phyloP scores from a whole-genome alignment of 2,329 filamentous ascomycete genomes.

The Zelopaecilomyces penicillatus region DNA sequence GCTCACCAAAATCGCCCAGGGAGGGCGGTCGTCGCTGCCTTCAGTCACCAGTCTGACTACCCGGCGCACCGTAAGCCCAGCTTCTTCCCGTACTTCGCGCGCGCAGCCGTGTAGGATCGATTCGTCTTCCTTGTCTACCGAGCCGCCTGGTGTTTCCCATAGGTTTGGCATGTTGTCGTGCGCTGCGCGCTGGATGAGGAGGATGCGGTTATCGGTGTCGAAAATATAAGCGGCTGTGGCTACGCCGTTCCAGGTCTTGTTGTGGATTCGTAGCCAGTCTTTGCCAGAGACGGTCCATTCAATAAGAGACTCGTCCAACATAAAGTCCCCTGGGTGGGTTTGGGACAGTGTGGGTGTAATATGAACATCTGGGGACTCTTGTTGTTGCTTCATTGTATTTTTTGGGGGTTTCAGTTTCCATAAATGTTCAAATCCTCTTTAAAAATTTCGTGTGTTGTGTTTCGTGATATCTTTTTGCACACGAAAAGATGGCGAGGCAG shows the following conservation, averaged over 20 bases:
- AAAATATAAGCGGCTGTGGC: constrained; percentile 28
- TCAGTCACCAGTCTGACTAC: constrained; percentile 23
- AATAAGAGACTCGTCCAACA: constrained; percentile 6
- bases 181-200: constrained; percentile 38
- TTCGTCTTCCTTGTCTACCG: constrained; percentile 31
- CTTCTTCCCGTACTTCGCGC: constrained; percentile 41
- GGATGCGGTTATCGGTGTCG: constrained; percentile 24
- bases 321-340: background rate
- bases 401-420: too few relatives aligned
- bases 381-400: too few relatives aligned
- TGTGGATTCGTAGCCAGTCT: constrained; percentile 5
- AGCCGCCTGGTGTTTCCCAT: constrained; percentile 45
- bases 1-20: constrained; percentile 25
- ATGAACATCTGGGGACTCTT: too few relatives aligned
- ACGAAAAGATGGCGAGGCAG: too few relatives aligned
- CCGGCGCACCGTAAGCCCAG: constrained; percentile 27
- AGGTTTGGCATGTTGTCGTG: constrained; percentile 35
- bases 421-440: too few relatives aligned
- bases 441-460: too few relatives aligned
- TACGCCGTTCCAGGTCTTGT: constrained; percentile 20
- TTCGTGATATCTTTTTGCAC: too few relatives aligned
- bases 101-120: constrained; percentile 35
- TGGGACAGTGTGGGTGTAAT: too few relatives aligned
- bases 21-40: constrained; percentile 8
- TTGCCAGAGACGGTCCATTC: constrained; percentile 3